These are phyloP conservation scores for Medicago truncatula DNA, from an alignment of 306 rosid species.

Conservation along the genomic window DNA sequence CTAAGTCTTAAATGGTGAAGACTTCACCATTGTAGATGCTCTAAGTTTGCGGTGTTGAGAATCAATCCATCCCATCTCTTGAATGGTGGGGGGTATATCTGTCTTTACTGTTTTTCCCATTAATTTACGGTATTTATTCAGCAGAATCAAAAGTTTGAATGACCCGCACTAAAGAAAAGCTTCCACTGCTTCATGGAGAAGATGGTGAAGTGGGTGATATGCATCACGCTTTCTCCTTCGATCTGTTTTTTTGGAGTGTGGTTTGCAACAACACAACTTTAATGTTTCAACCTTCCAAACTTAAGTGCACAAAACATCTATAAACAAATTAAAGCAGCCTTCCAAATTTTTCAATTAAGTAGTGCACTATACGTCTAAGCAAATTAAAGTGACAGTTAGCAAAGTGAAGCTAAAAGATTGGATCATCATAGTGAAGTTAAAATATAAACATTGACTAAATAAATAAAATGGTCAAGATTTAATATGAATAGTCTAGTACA, in stretches of 20 bases:
- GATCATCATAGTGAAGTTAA: too few relatives aligned
- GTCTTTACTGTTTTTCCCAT: conserved; percentile 30
- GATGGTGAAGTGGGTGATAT: background rate
- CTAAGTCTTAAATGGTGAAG: too few relatives aligned
- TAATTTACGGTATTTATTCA: conserved; percentile 26
- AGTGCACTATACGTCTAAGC: too few relatives aligned
- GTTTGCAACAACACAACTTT: background rate
- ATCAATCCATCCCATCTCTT: conserved; percentile 32
- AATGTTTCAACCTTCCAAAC: background rate
- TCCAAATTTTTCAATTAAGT: too few relatives aligned
- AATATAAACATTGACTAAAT: too few relatives aligned
- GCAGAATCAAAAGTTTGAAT: conserved; percentile 39
- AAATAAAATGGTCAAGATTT: too few relatives aligned
- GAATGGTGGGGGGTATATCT: conserved; percentile 33
- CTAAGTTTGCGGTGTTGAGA: conserved; percentile 37
- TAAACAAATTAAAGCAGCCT: background rate
- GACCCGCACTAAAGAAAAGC: conserved; percentile 34
- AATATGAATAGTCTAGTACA: too few relatives aligned
- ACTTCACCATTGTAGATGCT: too few relatives aligned
- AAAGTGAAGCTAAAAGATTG: too few relatives aligned
- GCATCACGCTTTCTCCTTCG: background rate
- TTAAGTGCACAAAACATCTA: background rate
- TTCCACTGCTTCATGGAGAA: conserved; percentile 35
- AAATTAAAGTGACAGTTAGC: too few relatives aligned
- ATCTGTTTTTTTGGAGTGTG: background rate